These are phyloP conservation scores for Ceriops tagal DNA, from an alignment of 345 rosid genomes.

Conservation along the genomic window DNA sequence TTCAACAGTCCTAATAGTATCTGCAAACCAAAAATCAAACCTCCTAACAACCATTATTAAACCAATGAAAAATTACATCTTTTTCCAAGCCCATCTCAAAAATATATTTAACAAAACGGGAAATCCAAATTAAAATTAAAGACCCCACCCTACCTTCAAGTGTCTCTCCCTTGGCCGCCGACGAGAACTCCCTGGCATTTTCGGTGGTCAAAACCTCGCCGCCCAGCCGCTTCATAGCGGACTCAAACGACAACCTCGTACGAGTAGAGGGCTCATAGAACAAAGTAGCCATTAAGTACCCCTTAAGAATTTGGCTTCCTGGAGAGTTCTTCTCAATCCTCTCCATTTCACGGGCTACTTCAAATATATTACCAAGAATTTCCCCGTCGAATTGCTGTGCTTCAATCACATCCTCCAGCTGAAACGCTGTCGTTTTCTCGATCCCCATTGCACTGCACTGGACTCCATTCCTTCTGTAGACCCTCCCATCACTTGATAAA, in stretches of 20 bases:
- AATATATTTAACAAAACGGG: background rate
- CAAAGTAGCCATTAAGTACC: constrained; percentile 87
- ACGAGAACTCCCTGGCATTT: constrained; percentile 90
- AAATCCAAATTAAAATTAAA: background rate
- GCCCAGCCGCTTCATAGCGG: constrained; percentile 92
- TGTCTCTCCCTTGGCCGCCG: constrained; percentile 98
- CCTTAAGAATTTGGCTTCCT: constrained; percentile 78
- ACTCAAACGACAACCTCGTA: constrained; percentile 95
- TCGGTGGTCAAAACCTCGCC: constrained; percentile 97
- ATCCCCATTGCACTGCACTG: constrained; percentile 41
- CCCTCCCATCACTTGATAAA: constrained; percentile 14
- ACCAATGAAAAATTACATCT: background rate
- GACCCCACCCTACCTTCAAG: constrained; percentile 72
- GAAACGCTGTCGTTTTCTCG: constrained; percentile 39
- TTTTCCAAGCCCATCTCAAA: background rate
- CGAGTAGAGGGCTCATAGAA: constrained; percentile 97
- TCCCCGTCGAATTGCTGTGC: constrained; percentile 90
- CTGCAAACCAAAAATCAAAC: constrained; percentile 42
- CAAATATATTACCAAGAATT: constrained; percentile 66
- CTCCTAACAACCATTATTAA: background rate
- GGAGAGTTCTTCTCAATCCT: constrained; percentile 63
- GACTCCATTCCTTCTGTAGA: constrained; percentile 20
- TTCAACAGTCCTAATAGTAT: constrained; percentile 86
- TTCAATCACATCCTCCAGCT: constrained; percentile 79
- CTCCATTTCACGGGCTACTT: constrained; percentile 86